Evolutionary conservation across 2,329 filamentous ascomycete species (phyloP), one percentile per base, ranked within the genome.

Genomic region (Fusarium sp.): DNA sequence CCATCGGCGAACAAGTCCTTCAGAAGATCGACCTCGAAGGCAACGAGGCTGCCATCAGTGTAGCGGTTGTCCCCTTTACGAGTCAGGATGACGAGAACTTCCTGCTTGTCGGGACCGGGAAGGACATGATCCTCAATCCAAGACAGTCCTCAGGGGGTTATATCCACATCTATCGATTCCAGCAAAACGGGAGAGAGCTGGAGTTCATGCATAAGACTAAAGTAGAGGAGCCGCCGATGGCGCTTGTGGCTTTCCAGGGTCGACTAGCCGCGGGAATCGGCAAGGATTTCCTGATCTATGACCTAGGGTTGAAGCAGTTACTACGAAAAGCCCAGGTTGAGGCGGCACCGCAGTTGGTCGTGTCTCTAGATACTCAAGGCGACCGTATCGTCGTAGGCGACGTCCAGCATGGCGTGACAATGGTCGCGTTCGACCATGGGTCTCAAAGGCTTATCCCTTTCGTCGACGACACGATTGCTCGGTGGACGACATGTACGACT

Each of bases 191-290:
- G 23, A 91, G 91, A 61, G 91, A 94, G 77, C 88, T 99, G 18
- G 94, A 98, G 79, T 96, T 98, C 64, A 95, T 98, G 69, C 96
- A 99, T 83, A 98, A 98, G 82, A 99, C 97, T 1, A 94, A 95
- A 77, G 89, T 98, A 7, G 94, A 97, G 73, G 92, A 95, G 71
- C 95, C 95, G 3, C 94, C 97, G 2, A 90, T 94, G 77, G 96
- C 96, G 18, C 87, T 99, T 18, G 86, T 96, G 19, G 88, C 91
- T 4, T 99, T 99, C 85, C 96, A 98, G 81, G 97, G 96, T 28
- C 92, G 93, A 72, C 86, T 99, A 2, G 85, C 97, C 3, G 93
- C 92, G 18, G 96, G 95, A 49, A 88, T 98, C 50, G 96, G 95
- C 62, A 91, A 92, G 74, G 90, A 92, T 32, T 84, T 99, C 21